phyloP scores from a whole-genome alignment of 805 yeast species.

The Metschnikowia proteae region DNA sequence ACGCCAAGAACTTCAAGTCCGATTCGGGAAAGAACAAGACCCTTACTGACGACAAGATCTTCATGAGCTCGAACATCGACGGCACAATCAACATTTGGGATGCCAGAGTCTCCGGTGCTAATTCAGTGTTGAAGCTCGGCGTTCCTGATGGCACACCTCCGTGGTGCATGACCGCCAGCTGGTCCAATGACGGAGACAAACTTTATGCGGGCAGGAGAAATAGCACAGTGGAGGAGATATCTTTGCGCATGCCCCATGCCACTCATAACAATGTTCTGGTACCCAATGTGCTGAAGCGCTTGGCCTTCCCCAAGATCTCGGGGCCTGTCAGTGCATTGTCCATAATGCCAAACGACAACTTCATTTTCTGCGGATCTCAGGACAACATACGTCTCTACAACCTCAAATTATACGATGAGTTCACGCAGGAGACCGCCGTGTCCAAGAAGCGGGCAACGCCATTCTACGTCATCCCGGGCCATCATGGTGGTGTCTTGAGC shows the following conservation, averaged over 20 bases:
- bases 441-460: slow-evolving; percentile 54
- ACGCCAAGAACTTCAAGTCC: slow-evolving; percentile 12
- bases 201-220: slow-evolving; percentile 87
- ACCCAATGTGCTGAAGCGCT: slow-evolving; percentile 51
- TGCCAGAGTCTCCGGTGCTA: slow-evolving; percentile 40
- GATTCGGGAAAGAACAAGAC: slow-evolving; percentile 21
- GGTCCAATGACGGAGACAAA: slow-evolving; percentile 81
- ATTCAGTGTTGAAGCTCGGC: slow-evolving; percentile 45
- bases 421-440: slow-evolving; percentile 23
- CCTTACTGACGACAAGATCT: slow-evolving; percentile 44
- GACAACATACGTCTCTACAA: slow-evolving; percentile 91
- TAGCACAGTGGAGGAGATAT: slow-evolving; percentile 75
- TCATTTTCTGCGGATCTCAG: slow-evolving; percentile 79
- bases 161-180: slow-evolving; percentile 87
- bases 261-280: slow-evolving; percentile 18
- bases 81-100: slow-evolving; percentile 87
- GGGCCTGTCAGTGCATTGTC: slow-evolving; percentile 85
- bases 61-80: slow-evolving; percentile 77
- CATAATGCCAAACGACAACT: slow-evolving; percentile 76
- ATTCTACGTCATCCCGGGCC: slow-evolving; percentile 90
- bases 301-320: slow-evolving; percentile 79
- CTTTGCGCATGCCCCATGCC: slow-evolving; percentile 54
- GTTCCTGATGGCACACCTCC: slow-evolving; percentile 76
- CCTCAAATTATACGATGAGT: slow-evolving; percentile 43
- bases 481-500: slow-evolving; percentile 87